A percentile compares a stretch with the other conserved stretches of the same genome.
phyloP scores from a whole-genome alignment of 805 yeast species.

The Metschnikowia baotianmanensis region DNA sequence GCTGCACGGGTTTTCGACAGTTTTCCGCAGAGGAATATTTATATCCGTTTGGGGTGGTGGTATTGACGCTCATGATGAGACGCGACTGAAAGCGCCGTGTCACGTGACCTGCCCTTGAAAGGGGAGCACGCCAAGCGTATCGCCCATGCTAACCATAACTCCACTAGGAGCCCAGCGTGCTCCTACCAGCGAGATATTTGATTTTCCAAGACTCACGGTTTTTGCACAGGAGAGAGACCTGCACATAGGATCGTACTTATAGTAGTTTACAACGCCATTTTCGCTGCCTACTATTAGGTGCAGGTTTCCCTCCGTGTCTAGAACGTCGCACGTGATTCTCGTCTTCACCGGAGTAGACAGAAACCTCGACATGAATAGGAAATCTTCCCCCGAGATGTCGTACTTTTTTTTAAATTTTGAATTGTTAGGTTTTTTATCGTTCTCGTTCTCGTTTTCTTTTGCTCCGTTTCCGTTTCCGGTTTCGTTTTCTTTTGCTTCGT shows the following conservation, averaged over 20 bases:
- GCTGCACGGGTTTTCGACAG: too few species aligned
- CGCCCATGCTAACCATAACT: slow-evolving; percentile 3
- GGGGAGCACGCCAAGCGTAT: neutral
- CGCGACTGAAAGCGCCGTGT: neutral
- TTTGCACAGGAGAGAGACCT: neutral
- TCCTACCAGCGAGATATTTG: neutral
- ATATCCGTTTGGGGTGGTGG: too few species aligned
- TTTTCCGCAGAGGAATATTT: too few species aligned
- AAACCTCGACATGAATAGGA: neutral
- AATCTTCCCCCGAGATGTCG: too few species aligned
- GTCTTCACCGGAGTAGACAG: slow-evolving; percentile 4
- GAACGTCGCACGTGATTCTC: slow-evolving; percentile 10
- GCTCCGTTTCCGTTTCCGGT: too few species aligned
- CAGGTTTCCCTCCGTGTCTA: neutral
- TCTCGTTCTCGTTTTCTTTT: neutral
- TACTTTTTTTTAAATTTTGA: too few species aligned
- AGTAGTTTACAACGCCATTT: slow-evolving; percentile 6
- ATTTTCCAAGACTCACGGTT: neutral
- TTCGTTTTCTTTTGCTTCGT: too few species aligned
- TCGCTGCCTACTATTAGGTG: slow-evolving; percentile 13
- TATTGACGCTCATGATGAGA: too few species aligned
- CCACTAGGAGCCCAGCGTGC: slow-evolving; percentile 9
- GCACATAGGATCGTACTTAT: slow-evolving; percentile 2
- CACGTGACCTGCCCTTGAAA: slow-evolving; percentile 1
- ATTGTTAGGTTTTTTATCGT: neutral